phyloP scores from a whole-genome alignment of 257 asterid species.

The Scutellaria galericulata region DNA sequence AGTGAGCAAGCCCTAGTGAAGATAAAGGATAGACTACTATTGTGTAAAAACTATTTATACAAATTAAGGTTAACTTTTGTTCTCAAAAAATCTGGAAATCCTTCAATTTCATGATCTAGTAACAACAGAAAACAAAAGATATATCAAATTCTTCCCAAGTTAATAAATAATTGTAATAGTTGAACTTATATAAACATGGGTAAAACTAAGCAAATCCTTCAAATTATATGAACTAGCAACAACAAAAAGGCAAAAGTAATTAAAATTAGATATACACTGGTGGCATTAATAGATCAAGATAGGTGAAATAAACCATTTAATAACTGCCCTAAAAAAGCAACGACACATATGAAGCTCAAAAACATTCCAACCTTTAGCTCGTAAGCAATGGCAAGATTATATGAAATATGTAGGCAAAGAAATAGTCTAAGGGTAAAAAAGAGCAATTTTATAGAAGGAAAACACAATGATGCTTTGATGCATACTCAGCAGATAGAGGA shows the following conservation, averaged over 20 bases:
- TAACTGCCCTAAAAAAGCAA: not conserved
- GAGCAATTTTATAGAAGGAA: not conserved
- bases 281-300: too few species aligned
- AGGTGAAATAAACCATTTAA: too few species aligned
- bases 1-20: not conserved
- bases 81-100: not conserved
- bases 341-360: not conserved
- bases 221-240: not conserved
- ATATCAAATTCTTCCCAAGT: not conserved
- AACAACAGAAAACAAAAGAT: not conserved
- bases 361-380: not conserved
- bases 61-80: not conserved
- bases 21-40: not conserved
- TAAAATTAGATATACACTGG: too few species aligned
- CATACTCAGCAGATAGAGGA: slow-evolving; percentile 24
- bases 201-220: not conserved
- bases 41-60: not conserved
- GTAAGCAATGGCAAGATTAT: slow-evolving; percentile 6
- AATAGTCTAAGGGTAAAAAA: slow-evolving; percentile 2
- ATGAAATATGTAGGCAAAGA: not conserved
- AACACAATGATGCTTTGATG: not conserved
- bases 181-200: too few species aligned
- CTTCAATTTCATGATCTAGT: not conserved
- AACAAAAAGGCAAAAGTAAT: not conserved
- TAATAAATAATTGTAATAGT: not conserved